A percentile compares a stretch with the other conserved stretches of the same genome.
phyloP scores from a whole-genome alignment of 169 alveolate species.

The Theileria equi region DNA sequence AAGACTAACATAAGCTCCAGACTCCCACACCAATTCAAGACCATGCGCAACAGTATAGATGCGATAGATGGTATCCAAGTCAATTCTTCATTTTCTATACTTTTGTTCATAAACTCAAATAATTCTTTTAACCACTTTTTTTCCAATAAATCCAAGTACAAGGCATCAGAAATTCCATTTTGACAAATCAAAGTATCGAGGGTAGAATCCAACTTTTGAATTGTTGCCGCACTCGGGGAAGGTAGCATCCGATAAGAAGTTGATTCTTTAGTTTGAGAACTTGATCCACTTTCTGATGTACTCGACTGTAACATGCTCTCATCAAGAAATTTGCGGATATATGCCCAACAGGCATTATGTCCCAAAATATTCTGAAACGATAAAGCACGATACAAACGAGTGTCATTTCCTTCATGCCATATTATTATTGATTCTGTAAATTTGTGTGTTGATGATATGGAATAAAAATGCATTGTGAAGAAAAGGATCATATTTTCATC shows the following conservation, averaged over 20 bases:
- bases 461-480: too few species aligned
- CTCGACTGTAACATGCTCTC: slow-evolving; percentile 13
- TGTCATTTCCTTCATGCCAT: slow-evolving; percentile 63
- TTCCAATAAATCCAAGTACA: slow-evolving; percentile 56
- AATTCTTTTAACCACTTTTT: slow-evolving; percentile 49
- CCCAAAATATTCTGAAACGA: slow-evolving; percentile 61
- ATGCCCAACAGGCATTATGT: slow-evolving; percentile 60
- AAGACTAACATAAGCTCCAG: slow-evolving; percentile 62
- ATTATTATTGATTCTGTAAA: slow-evolving; percentile 52
- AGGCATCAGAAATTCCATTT: slow-evolving; percentile 24
- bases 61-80: slow-evolving; percentile 40
- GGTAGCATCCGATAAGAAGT: slow-evolving; percentile 41
- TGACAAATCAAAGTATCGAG: slow-evolving; percentile 44
- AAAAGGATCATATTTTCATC: too few species aligned
- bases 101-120: slow-evolving; percentile 35
- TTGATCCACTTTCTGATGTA: neutral
- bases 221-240: slow-evolving; percentile 21
- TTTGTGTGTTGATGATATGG: too few species aligned
- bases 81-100: slow-evolving; percentile 37
- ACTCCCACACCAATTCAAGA: slow-evolving; percentile 65
- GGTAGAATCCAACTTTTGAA: slow-evolving; percentile 47
- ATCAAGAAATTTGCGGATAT: slow-evolving; percentile 44
- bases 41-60: slow-evolving; percentile 34
- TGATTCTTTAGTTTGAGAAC: neutral
- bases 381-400: slow-evolving; percentile 53